A percentile compares a stretch with the other conserved stretches of the same genome.
Conservation (phyloP, 352 stramenopile species). For the Thalassiosira exigua region DNA sequence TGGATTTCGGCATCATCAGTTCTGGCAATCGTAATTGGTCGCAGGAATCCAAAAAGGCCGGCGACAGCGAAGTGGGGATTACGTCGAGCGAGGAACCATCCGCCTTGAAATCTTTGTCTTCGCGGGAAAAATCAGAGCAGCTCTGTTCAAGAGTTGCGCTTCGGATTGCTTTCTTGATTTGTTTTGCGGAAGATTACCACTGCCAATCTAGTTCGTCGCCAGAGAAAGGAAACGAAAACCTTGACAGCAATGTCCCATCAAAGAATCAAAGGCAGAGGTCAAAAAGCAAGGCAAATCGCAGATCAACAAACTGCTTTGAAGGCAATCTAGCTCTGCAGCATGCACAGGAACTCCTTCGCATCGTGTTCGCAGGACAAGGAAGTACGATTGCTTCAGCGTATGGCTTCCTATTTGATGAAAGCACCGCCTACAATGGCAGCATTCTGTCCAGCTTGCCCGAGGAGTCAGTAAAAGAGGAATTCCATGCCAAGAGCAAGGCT, state of each 20-base stretch:
- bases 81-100: conserved; percentile 70
- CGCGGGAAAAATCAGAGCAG: conserved; percentile 70
- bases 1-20: conserved; percentile 78
- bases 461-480: conserved; percentile 29
- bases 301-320: conserved; percentile 51
- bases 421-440: conserved; percentile 35
- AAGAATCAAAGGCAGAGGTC: conserved; percentile 46
- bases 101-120: conserved; percentile 52
- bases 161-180: conserved; percentile 82
- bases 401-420: conserved; percentile 51
- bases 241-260: conserved; percentile 39
- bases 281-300: conserved; percentile 26
- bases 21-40: conserved; percentile 56
- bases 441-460: conserved; percentile 29
- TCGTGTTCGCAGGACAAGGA: conserved; percentile 78
- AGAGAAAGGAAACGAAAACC: conserved; percentile 47
- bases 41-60: conserved; percentile 30
- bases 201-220: conserved; percentile 23
- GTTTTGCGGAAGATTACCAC: conserved; percentile 71
- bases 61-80: conserved; percentile 15
- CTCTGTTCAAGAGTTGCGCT: conserved; percentile 61
- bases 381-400: conserved; percentile 40
- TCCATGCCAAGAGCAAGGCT: conserved; percentile 40
- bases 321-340: conserved; percentile 69
- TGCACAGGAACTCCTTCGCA: conserved; percentile 69